These are phyloP conservation scores for Penicillium ochrochloron DNA, from an alignment of 495 filamentous ascomycete genomes.

Conservation along the genomic window DNA sequence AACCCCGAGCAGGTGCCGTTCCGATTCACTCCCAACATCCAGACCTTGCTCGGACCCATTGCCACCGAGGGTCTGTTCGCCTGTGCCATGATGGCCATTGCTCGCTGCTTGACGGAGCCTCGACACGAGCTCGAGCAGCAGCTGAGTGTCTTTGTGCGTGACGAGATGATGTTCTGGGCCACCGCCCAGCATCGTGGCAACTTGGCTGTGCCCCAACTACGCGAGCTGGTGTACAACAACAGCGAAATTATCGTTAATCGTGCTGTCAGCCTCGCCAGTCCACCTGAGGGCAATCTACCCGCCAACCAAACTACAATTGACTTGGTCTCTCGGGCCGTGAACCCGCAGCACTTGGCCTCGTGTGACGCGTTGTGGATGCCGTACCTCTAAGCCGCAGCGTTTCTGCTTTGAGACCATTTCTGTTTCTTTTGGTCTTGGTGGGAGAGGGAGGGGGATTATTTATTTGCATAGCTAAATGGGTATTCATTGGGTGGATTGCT, in stretches of 20 bases:
- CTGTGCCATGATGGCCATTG: slow-evolving; percentile 91
- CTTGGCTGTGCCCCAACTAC: slow-evolving; percentile 70
- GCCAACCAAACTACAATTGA: slow-evolving; percentile 97
- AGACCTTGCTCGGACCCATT: slow-evolving; percentile 92
- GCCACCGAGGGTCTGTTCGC: slow-evolving; percentile 95
- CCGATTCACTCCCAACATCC: slow-evolving; percentile 95
- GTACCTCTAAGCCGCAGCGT: slow-evolving; percentile 66
- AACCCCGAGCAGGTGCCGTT: slow-evolving; percentile 95
- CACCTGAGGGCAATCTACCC: slow-evolving; percentile 70
- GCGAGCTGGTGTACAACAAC: slow-evolving; percentile 87
- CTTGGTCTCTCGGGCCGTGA: slow-evolving; percentile 80
- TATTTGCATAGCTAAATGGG: slow-evolving; percentile 27
- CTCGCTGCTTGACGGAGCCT: slow-evolving; percentile 91
- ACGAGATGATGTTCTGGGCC: slow-evolving; percentile 98
- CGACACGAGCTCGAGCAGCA: slow-evolving; percentile 89
- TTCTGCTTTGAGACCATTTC: slow-evolving; percentile 19
- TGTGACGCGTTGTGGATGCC: slow-evolving; percentile 97
- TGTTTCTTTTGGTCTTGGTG: slow-evolving; percentile 20
- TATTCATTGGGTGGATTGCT: slow-evolving; percentile 29
- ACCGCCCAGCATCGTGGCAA: slow-evolving; percentile 74
- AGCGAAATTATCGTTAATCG: slow-evolving; percentile 88
- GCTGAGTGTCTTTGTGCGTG: slow-evolving; percentile 89
- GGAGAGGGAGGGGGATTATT: slow-evolving; percentile 13
- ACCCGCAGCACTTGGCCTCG: slow-evolving; percentile 80
- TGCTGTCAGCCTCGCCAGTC: slow-evolving; percentile 76